Conservation (phyloP, 441 rosid genomes). For the Pelargonium australe region DNA sequence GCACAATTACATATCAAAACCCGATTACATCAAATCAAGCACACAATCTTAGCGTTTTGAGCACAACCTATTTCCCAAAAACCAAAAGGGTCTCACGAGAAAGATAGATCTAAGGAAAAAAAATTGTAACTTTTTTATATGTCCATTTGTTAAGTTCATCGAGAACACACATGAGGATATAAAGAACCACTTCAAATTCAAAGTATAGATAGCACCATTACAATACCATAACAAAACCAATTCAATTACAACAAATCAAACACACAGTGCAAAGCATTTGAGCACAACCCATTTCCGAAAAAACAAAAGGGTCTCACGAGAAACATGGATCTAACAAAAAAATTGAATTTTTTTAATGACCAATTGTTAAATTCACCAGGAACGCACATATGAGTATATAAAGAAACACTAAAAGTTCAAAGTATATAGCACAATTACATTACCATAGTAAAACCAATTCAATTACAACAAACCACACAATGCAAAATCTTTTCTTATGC, state of each 20-base stretch:
- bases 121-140: neutral
- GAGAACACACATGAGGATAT: neutral
- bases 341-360: neutral
- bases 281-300: conserved; percentile 7
- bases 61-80: neutral
- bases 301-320: neutral
- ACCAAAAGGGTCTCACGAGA: neutral
- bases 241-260: neutral
- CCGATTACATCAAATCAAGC: neutral
- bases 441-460: conserved; percentile 3
- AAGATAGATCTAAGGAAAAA: neutral
- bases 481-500: neutral
- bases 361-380: neutral
- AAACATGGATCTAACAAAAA: conserved; percentile 19
- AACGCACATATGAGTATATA: neutral
- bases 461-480: neutral
- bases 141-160: neutral
- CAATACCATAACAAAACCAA: conserved; percentile 14
- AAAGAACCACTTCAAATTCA: conserved; percentile 4
- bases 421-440: conserved; percentile 8
- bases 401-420: too few relatives aligned
- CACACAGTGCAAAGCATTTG: conserved; percentile 14
- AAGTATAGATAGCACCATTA: conserved; percentile 15
- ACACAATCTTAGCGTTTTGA: neutral
- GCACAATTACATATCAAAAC: neutral